A percentile compares a stretch with the other conserved stretches of the same genome.
phyloP scores from a whole-genome alignment of 257 asterid genomes.

The Parsonsia alboflavescens region DNA sequence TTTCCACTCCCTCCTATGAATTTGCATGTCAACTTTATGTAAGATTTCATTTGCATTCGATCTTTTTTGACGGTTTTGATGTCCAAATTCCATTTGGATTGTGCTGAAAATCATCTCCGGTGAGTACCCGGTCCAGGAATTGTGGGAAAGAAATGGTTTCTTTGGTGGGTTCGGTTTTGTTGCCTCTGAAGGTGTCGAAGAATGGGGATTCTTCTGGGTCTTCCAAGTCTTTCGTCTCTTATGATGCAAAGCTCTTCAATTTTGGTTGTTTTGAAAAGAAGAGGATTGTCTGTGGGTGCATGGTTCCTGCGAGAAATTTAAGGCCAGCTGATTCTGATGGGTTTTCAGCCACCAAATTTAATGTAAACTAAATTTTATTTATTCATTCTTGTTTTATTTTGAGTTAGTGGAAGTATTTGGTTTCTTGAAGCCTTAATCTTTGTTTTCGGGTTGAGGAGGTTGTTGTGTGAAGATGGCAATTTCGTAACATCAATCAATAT shows the following conservation, averaged over 20 bases:
- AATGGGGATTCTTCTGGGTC: conserved; percentile 20
- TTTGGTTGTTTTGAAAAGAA: conserved; percentile 23
- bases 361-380: conserved; percentile 28
- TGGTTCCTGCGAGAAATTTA: conserved; percentile 48
- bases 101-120: conserved; percentile 13
- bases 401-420: neutral
- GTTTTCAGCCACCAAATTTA: conserved; percentile 29
- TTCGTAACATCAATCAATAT: neutral
- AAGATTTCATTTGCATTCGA: neutral
- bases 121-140: conserved; percentile 17
- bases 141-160: conserved; percentile 19
- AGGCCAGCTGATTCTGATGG: conserved; percentile 34
- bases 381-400: neutral
- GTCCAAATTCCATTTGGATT: conserved; percentile 18
- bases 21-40: neutral
- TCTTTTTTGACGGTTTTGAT: conserved; percentile 18
- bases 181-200: conserved; percentile 27
- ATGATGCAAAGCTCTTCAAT: conserved; percentile 22
- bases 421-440: neutral
- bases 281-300: conserved; percentile 51
- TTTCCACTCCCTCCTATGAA: neutral
- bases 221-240: conserved; percentile 22
- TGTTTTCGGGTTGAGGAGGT: neutral
- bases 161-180: conserved; percentile 27
- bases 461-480: neutral